Evolutionary conservation across 192 early-diverging fungal genomes (phyloP).

Genomic region (Linnemannia exigua): DNA sequence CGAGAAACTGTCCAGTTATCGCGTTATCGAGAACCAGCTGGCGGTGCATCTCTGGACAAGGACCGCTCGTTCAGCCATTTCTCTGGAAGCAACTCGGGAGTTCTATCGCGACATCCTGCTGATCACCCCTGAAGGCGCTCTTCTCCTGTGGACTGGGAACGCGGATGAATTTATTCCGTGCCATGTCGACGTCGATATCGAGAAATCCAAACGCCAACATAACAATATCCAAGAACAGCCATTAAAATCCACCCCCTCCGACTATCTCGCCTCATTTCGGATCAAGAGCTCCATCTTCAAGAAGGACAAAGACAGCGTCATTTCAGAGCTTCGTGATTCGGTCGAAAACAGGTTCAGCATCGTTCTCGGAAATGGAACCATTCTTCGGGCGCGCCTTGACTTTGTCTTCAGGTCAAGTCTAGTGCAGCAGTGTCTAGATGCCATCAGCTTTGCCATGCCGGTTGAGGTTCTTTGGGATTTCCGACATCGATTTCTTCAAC

Average conservation of each 20-base stretch:
- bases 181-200: slow-evolving; percentile 9
- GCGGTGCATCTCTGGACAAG: slow-evolving; percentile 34
- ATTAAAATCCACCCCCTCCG: neutral
- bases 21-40: slow-evolving; percentile 19
- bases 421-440: slow-evolving; percentile 55
- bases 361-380: slow-evolving; percentile 26
- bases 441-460: slow-evolving; percentile 57
- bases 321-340: slow-evolving; percentile 50
- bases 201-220: neutral
- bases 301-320: neutral
- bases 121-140: slow-evolving; percentile 32
- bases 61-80: slow-evolving; percentile 57
- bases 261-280: neutral
- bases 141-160: slow-evolving; percentile 59
- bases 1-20: slow-evolving; percentile 27
- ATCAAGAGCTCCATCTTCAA: slow-evolving; percentile 12
- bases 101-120: slow-evolving; percentile 58
- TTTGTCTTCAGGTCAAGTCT: slow-evolving; percentile 54
- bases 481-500: slow-evolving; percentile 45
- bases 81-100: slow-evolving; percentile 53
- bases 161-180: slow-evolving; percentile 44
- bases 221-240: neutral
- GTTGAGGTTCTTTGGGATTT: slow-evolving; percentile 41
- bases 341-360: slow-evolving; percentile 59
- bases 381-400: slow-evolving; percentile 46